phyloP scores from a whole-genome alignment of 2,329 filamentous ascomycete species.

The Fusarium oligoseptatum region DNA sequence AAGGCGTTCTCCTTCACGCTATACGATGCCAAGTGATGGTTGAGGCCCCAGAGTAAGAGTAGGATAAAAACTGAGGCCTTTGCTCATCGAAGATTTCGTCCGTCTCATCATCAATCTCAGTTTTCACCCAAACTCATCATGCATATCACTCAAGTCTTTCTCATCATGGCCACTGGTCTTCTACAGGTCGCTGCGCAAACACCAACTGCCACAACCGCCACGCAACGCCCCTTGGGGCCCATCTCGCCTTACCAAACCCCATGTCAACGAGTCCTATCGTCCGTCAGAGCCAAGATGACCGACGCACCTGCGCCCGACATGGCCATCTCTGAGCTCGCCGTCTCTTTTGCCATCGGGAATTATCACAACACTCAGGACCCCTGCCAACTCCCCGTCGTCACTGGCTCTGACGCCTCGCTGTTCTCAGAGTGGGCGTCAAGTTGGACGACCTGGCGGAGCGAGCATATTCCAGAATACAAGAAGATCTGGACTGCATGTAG shows the following conservation, averaged over 20 bases:
- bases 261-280: background rate
- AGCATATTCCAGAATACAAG: background rate
- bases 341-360: background rate
- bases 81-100: background rate
- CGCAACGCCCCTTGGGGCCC: background rate
- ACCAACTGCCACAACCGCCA: background rate
- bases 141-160: background rate
- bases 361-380: background rate
- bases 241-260: background rate
- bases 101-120: background rate
- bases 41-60: background rate
- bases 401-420: background rate
- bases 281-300: background rate
- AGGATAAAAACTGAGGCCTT: background rate
- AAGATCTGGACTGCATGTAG: conserved; percentile 6
- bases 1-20: background rate
- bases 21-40: background rate
- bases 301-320: background rate
- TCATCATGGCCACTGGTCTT: background rate
- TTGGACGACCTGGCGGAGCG: background rate
- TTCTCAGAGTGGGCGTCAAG: conserved; percentile 11
- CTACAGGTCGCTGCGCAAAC: background rate
- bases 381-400: conserved; percentile 5
- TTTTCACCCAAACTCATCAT: background rate
- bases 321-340: background rate